Conservation (phyloP, 2,329 filamentous ascomycete genomes). For the Balansia obtecta region DNA sequence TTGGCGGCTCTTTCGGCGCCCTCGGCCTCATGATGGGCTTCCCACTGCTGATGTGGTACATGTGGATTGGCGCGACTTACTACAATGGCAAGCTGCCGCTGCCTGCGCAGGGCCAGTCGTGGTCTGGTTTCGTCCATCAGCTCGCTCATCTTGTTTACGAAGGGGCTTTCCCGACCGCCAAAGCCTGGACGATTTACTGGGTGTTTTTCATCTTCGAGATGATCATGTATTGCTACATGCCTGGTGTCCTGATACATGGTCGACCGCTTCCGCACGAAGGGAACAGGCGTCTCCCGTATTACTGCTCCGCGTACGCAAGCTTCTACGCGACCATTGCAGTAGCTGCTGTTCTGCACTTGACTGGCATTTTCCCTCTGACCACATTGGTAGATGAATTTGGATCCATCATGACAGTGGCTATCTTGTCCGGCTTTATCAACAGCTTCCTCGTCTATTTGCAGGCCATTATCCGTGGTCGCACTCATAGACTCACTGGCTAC, state of each 20-base stretch:
- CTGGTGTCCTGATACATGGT: slow-evolving; percentile 77
- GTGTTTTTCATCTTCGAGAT: slow-evolving; percentile 77
- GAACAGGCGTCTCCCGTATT: slow-evolving; percentile 82
- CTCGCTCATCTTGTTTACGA: slow-evolving; percentile 64
- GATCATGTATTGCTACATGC: slow-evolving; percentile 70
- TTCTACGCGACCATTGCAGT: slow-evolving; percentile 77
- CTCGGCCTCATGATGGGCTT: slow-evolving; percentile 81
- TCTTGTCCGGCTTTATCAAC: slow-evolving; percentile 81
- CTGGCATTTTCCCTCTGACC: slow-evolving; percentile 78
- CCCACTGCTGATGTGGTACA: slow-evolving; percentile 95
- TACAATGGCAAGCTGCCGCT: slow-evolving; percentile 75
- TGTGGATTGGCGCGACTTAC: slow-evolving; percentile 94
- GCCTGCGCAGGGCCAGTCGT: slow-evolving; percentile 52
- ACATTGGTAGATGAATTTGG: slow-evolving; percentile 93
- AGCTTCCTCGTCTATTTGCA: slow-evolving; percentile 78
- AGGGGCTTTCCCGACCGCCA: slow-evolving; percentile 68
- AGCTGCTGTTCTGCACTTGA: slow-evolving; percentile 62
- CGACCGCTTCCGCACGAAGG: slow-evolving; percentile 75
- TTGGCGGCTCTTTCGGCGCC: slow-evolving; percentile 77
- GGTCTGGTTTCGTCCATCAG: slow-evolving; percentile 59
- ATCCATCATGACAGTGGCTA: slow-evolving; percentile 82
- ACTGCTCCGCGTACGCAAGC: slow-evolving; percentile 79
- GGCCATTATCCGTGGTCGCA: slow-evolving; percentile 62
- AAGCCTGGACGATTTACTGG: slow-evolving; percentile 94
- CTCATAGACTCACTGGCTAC: slow-evolving; percentile 84